phyloP scores from a whole-genome alignment of 2,329 filamentous ascomycete species.

The Microcyclosporella mali region DNA sequence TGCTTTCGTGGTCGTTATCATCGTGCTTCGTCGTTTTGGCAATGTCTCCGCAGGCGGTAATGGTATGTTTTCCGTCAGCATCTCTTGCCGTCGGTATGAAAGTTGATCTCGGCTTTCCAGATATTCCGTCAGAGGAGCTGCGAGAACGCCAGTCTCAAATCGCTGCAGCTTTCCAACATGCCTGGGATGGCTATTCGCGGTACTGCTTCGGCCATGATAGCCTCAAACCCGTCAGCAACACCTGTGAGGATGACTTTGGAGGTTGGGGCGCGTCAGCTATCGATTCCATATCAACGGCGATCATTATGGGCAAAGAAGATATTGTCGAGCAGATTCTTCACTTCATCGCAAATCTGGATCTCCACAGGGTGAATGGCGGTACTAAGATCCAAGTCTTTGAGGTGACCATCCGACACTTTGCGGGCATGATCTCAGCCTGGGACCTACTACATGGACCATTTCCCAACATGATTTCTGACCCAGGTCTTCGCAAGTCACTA shows the following conservation, averaged over 20 bases:
- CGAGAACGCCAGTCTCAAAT: not conserved
- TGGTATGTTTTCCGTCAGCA: too few relatives aligned
- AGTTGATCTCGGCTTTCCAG: not conserved
- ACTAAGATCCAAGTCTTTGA: conserved; percentile 21
- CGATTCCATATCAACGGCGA: conserved; percentile 22
- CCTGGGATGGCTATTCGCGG: conserved; percentile 31
- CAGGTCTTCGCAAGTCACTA: conserved; percentile 10
- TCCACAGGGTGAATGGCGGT: conserved; percentile 11
- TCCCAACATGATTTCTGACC: conserved; percentile 9
- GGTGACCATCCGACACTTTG: conserved; percentile 22
- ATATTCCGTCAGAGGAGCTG: not conserved
- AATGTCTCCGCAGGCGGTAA: not conserved
- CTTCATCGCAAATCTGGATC: conserved; percentile 20
- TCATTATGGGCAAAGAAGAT: conserved; percentile 20
- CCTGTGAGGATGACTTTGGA: conserved; percentile 23
- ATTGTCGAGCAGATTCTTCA: conserved; percentile 16
- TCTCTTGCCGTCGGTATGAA: not conserved
- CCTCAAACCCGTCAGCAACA: conserved; percentile 24
- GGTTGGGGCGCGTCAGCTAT: conserved; percentile 25
- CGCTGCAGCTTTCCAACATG: conserved; percentile 24
- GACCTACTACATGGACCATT: conserved; percentile 23
- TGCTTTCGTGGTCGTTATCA: too few relatives aligned
- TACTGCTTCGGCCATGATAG: conserved; percentile 32
- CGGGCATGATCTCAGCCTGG: conserved; percentile 23
- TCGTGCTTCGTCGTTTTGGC: not conserved